Conservation (phyloP, 1,139 yeast genomes). For the Suhomyces yuchorum region DNA sequence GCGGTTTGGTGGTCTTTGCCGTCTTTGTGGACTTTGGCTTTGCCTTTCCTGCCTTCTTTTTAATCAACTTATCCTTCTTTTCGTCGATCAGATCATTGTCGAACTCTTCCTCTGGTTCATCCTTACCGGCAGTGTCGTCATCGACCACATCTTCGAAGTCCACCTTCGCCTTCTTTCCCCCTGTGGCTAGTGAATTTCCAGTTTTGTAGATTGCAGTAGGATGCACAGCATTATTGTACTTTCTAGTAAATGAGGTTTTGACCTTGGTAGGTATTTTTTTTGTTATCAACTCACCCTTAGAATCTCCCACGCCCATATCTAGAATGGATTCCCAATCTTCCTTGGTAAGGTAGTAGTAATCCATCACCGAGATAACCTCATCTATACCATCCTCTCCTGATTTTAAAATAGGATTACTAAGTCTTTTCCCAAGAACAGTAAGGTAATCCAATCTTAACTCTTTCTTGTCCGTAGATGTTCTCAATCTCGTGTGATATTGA, state of each 20-base stretch:
- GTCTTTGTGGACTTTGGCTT: constrained; percentile 14
- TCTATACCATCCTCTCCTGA: constrained; percentile 64
- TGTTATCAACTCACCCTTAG: constrained; percentile 44
- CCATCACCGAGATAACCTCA: constrained; percentile 69
- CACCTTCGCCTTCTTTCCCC: constrained; percentile 45
- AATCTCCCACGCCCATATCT: constrained; percentile 76
- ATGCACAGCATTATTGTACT: constrained; percentile 72
- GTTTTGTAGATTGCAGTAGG: constrained; percentile 85
- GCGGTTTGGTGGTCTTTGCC: constrained; percentile 1
- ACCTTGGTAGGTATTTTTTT: constrained; percentile 73
- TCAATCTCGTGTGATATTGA: constrained; percentile 82
- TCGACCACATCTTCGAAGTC: constrained; percentile 65
- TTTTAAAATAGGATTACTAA: constrained; percentile 57
- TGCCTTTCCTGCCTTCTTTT: constrained; percentile 24
- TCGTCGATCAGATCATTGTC: constrained; percentile 36
- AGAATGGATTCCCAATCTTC: constrained; percentile 90
- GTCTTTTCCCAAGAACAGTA: constrained; percentile 58
- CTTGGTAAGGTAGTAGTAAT: constrained; percentile 77
- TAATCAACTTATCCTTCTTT: constrained; percentile 48
- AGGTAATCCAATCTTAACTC: constrained; percentile 81
- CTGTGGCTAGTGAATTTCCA: constrained; percentile 52
- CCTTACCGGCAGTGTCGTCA: constrained; percentile 52
- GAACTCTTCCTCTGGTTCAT: constrained; percentile 31
- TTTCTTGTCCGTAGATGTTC: constrained; percentile 72
- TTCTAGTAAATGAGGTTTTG: constrained; percentile 83